A percentile compares a stretch with the other conserved stretches of the same genome.
phyloP scores from a whole-genome alignment of 148 eudicot genomes.

The Bassia scoparia region DNA sequence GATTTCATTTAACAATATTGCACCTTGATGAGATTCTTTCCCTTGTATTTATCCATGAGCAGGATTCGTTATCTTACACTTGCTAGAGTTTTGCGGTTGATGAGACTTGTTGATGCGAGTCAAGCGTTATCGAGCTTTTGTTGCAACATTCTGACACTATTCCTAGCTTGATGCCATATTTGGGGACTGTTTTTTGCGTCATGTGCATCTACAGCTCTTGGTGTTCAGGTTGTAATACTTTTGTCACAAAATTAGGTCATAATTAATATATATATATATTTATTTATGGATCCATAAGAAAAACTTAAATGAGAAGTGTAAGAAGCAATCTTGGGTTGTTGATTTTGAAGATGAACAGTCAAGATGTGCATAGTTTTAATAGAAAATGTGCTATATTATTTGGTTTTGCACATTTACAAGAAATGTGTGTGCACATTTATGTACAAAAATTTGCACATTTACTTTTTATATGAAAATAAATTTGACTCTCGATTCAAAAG shows the following conservation, averaged over 20 bases:
- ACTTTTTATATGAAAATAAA: too few species aligned
- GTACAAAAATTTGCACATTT: too few species aligned
- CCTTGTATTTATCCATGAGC: conserved; percentile 21
- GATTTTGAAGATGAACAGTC: too few species aligned
- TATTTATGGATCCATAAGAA: too few species aligned
- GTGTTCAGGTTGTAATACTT: conserved; percentile 59
- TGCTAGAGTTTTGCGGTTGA: conserved; percentile 83
- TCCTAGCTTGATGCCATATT: conserved; percentile 96
- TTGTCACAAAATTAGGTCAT: conserved; percentile 3
- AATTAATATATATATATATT: too few species aligned
- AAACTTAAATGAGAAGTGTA: too few species aligned
- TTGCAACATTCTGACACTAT: conserved; percentile 93
- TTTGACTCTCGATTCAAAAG: too few species aligned
- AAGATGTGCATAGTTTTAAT: too few species aligned
- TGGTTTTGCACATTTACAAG: too few species aligned
- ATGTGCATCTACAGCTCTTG: conserved; percentile 91
- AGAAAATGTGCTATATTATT: too few species aligned
- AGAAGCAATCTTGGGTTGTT: too few species aligned
- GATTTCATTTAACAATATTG: background rate
- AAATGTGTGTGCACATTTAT: too few species aligned
- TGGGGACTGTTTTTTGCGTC: conserved; percentile 88
- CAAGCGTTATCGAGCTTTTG: conserved; percentile 75
- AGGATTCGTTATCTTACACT: conserved; percentile 99
- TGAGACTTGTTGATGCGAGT: conserved; percentile 87
- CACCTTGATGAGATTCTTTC: background rate